Percentiles rank a stretch among this genome's conserved stretches.
These are phyloP conservation scores for Podaxis pistillaris DNA, from an alignment of 768 basidiomycete species.

Conservation along the genomic window DNA sequence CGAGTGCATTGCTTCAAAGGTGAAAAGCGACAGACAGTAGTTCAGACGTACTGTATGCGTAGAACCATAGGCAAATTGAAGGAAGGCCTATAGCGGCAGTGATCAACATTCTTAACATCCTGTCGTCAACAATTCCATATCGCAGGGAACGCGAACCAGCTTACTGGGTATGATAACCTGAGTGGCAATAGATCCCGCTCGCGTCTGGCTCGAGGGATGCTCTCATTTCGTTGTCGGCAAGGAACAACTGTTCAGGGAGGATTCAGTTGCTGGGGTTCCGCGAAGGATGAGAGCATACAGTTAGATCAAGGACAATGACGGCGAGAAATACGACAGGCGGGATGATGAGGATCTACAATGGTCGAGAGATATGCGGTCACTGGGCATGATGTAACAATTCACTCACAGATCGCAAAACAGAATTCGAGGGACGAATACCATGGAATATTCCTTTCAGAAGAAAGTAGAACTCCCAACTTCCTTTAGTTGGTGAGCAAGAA, in stretches of 20 bases:
- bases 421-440: not conserved
- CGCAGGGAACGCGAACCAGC: not conserved
- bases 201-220: not conserved
- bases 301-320: not conserved
- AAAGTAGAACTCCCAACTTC: not conserved
- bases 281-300: not conserved
- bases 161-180: not conserved
- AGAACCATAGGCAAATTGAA: not conserved
- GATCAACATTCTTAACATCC: not conserved
- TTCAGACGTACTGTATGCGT: not conserved
- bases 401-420: not conserved
- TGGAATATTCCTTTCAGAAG: not conserved
- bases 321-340: not conserved
- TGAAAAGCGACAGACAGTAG: not conserved
- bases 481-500: not conserved
- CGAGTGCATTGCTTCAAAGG: not conserved
- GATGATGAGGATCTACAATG: not conserved
- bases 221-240: not conserved
- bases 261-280: not conserved
- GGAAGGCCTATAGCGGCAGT: not conserved
- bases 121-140: not conserved
- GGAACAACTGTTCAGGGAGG: not conserved
- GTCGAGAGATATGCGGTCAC: not conserved
- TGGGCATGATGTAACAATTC: no score
- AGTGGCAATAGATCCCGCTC: not conserved